Evolutionary conservation across 2,329 filamentous ascomycete genomes (phyloP).

Genomic region (Paecilomyces dactylethromorphus): DNA sequence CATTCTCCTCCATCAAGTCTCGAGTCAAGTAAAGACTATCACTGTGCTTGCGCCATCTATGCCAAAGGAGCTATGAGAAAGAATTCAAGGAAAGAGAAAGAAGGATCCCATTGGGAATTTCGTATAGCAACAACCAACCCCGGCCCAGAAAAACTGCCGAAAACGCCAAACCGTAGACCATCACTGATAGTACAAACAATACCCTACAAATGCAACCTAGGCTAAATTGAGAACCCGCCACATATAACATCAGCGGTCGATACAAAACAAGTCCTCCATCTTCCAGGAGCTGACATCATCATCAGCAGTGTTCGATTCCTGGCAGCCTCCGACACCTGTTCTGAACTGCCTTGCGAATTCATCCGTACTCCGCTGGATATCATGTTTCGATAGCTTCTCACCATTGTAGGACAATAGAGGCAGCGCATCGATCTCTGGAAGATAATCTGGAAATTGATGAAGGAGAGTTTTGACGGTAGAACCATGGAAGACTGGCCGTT

Average conservation of each 20-base stretch:
- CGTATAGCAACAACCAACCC: neutral
- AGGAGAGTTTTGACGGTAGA: slow-evolving; percentile 43
- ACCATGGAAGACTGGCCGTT: slow-evolving; percentile 25
- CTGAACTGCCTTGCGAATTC: slow-evolving; percentile 57
- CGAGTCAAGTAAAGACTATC: neutral
- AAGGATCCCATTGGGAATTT: neutral
- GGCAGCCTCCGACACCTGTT: slow-evolving; percentile 61
- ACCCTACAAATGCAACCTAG: neutral
- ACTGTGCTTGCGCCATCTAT: neutral
- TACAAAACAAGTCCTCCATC: slow-evolving; percentile 62
- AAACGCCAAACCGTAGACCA: neutral
- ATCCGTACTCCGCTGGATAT: slow-evolving; percentile 36
- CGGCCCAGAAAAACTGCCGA: neutral
- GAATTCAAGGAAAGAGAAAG: neutral
- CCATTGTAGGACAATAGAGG: slow-evolving; percentile 63
- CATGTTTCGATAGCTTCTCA: slow-evolving; percentile 25
- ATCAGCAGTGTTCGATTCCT: slow-evolving; percentile 24
- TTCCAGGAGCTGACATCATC: slow-evolving; percentile 24
- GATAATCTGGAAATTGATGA: slow-evolving; percentile 40
- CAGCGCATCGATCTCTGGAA: slow-evolving; percentile 43
- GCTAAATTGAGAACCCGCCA: neutral
- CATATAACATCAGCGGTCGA: slow-evolving; percentile 24
- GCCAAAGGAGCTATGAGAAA: neutral
- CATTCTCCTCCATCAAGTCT: neutral
- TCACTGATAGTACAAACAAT: neutral